Evolutionary conservation across 345 rosid species (phyloP).

Genomic region (Eucalyptus brandiana): DNA sequence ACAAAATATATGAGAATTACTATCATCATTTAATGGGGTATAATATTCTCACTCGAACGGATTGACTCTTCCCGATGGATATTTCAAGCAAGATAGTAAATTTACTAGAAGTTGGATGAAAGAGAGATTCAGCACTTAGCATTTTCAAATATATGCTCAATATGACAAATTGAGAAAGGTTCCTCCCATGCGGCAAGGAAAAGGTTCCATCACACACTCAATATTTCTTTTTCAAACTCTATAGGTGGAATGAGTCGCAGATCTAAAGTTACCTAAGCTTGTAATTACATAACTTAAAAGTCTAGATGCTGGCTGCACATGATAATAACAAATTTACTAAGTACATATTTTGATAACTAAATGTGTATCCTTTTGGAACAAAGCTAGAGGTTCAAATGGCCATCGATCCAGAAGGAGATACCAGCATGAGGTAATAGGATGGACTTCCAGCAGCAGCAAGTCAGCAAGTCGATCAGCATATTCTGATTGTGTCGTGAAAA

Average conservation of each 20-base stretch:
- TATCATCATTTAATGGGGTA: no score
- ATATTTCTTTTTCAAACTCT: background rate
- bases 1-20: no score
- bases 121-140: no score
- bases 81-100: no score
- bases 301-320: background rate
- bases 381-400: background rate
- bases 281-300: background rate
- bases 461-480: constrained; percentile 71
- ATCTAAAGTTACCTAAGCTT: background rate
- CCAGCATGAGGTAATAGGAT: background rate
- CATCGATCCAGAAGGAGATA: background rate
- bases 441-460: constrained; percentile 57
- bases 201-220: background rate
- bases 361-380: background rate
- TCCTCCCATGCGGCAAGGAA: rapidly evolving
- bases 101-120: no score
- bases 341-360: background rate
- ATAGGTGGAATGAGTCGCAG: background rate
- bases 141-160: no score
- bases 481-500: constrained; percentile 72
- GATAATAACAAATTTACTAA: background rate
- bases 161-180: no score
- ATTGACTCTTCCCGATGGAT: no score
- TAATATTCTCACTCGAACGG: rapidly evolving